These are phyloP conservation scores for Nematocida parisii DNA, from an alignment of 371 early-diverging fungal species.

Conservation along the genomic window DNA sequence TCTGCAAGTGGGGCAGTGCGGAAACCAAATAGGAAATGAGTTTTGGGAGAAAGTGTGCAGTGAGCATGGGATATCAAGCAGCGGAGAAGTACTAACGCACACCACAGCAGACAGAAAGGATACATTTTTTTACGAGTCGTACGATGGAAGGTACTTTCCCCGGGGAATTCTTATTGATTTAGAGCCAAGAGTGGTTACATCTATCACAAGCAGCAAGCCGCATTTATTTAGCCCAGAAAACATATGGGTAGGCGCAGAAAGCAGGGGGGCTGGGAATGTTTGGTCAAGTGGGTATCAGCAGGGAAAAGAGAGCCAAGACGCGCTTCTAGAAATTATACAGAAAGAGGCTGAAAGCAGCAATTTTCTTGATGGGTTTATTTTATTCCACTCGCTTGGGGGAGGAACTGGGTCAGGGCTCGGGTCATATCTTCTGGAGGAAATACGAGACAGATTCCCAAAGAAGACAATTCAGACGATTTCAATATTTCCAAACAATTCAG, in stretches of 20 bases:
- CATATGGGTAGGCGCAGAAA: slow-evolving; percentile 79
- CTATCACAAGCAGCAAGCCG: slow-evolving; percentile 71
- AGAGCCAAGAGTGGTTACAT: slow-evolving; percentile 78
- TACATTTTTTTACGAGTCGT: slow-evolving; percentile 95
- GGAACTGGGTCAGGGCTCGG: slow-evolving; percentile 93
- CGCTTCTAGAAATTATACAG: slow-evolving; percentile 84
- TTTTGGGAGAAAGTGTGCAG: slow-evolving; percentile 83
- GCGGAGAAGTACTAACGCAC: slow-evolving; percentile 19
- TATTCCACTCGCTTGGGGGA: slow-evolving; percentile 86
- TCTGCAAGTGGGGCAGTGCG: slow-evolving; percentile 89
- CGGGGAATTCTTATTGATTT: slow-evolving; percentile 82
- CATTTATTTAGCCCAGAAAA: slow-evolving; percentile 84
- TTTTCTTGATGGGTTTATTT: slow-evolving; percentile 79
- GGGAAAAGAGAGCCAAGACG: slow-evolving; percentile 77
- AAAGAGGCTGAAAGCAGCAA: slow-evolving; percentile 87
- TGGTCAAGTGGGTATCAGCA: slow-evolving; percentile 82
- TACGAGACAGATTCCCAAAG: slow-evolving; percentile 87
- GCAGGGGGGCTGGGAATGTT: slow-evolving; percentile 89
- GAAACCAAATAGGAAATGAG: slow-evolving; percentile 88
- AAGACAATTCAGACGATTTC: slow-evolving; percentile 93
- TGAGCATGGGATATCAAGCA: slow-evolving; percentile 78
- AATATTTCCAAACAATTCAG: slow-evolving; percentile 95
- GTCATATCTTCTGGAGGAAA: slow-evolving; percentile 78
- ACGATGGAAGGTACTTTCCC: slow-evolving; percentile 86
- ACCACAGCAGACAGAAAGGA: slow-evolving; percentile 76